Percentiles rank a stretch among this genome's conserved stretches.
Conservation (phyloP, 805 yeast genomes). For the Diddensiella santjacobensis region DNA sequence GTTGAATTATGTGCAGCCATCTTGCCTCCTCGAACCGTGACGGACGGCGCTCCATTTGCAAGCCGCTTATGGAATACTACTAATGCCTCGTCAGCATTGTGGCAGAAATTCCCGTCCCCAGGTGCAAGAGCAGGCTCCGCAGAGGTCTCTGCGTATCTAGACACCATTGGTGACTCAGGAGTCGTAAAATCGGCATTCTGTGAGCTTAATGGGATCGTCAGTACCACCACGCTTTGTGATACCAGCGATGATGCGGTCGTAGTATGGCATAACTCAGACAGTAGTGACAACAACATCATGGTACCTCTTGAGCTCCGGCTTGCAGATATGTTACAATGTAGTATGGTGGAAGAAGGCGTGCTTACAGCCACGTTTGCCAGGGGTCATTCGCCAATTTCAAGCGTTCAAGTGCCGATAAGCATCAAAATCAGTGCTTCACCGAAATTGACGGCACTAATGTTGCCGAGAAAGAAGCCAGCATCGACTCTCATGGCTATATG, state of each 20-base stretch:
- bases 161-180: neutral
- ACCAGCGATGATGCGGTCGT: too few species aligned
- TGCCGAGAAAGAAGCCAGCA: neutral
- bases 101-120: neutral
- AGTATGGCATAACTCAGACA: too few species aligned
- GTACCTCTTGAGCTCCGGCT: neutral
- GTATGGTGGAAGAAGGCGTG: neutral
- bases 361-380: neutral
- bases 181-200: too few species aligned
- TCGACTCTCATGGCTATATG: neutral
- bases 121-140: neutral
- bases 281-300: too few species aligned
- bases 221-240: too few species aligned
- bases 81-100: neutral
- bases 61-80: neutral
- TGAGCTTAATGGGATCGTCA: too few species aligned
- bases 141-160: neutral
- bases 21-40: neutral
- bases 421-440: neutral
- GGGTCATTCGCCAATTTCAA: neutral
- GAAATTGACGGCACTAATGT: neutral
- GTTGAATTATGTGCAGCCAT: neutral
- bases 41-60: conserved; percentile 4
- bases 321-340: neutral
- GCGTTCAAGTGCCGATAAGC: neutral